phyloP scores from a whole-genome alignment of 108 stramenopile species.

The Pseudonitzschia multiseries region DNA sequence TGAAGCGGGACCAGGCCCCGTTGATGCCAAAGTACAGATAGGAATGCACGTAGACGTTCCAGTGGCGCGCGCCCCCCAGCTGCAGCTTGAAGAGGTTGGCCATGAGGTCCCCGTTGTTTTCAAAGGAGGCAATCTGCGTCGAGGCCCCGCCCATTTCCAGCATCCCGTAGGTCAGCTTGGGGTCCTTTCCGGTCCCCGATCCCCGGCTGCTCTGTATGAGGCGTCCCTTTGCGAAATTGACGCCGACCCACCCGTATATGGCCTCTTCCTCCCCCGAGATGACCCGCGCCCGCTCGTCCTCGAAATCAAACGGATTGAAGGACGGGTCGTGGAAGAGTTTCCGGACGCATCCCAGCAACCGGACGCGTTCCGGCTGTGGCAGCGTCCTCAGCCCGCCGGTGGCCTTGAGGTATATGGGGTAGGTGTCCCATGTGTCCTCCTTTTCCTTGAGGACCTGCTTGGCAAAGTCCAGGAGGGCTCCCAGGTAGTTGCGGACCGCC shows the following conservation, averaged over 20 bases:
- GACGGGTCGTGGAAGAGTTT: slow-evolving; percentile 58
- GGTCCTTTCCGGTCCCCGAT: not conserved
- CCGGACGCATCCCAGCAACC: slow-evolving; percentile 63
- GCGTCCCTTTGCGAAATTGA: slow-evolving; percentile 66
- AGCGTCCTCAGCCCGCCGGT: slow-evolving; percentile 85
- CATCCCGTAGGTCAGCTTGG: slow-evolving; percentile 70
- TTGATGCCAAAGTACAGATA: slow-evolving; percentile 89
- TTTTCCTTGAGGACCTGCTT: slow-evolving; percentile 64
- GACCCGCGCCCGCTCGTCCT: slow-evolving; percentile 58
- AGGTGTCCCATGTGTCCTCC: slow-evolving; percentile 56
- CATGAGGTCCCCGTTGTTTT: slow-evolving; percentile 83
- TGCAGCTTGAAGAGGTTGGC: slow-evolving; percentile 85
- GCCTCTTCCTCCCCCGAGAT: slow-evolving; percentile 92
- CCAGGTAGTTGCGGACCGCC: slow-evolving; percentile 59
- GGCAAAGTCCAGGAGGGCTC: slow-evolving; percentile 80
- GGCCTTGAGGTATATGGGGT: slow-evolving; percentile 91
- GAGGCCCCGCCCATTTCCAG: slow-evolving; percentile 91
- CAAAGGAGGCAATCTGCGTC: slow-evolving; percentile 84
- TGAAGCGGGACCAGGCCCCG: slow-evolving; percentile 48
- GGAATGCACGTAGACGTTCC: slow-evolving; percentile 91
- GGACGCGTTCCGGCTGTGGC: slow-evolving; percentile 53
- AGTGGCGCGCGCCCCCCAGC: slow-evolving; percentile 77
- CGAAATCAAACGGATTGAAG: slow-evolving; percentile 80
- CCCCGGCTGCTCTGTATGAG: slow-evolving; percentile 31
- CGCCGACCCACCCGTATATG: slow-evolving; percentile 89